phyloP scores from a whole-genome alignment of 768 basidiomycete genomes.

The Amanita muscaria region DNA sequence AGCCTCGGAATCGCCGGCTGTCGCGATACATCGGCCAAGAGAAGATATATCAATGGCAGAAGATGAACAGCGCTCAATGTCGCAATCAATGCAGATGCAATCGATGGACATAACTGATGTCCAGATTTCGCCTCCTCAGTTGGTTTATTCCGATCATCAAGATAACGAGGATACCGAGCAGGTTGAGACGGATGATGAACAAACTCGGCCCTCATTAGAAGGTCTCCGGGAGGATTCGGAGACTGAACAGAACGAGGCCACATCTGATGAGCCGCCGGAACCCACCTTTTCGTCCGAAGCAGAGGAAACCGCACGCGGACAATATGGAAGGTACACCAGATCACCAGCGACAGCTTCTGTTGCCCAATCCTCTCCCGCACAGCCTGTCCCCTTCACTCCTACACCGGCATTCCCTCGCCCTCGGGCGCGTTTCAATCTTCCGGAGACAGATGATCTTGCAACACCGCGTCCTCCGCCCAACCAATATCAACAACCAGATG shows the following conservation, averaged over 20 bases:
- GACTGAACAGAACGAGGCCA: conserved; percentile 12
- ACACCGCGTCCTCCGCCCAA: conserved; percentile 24
- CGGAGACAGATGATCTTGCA: conserved; percentile 33
- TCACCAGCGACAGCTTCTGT: conserved; percentile 29
- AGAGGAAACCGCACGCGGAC: conserved; percentile 29
- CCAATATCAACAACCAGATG: conserved; percentile 13
- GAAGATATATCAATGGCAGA: conserved; percentile 14
- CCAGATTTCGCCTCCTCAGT: conserved; percentile 34
- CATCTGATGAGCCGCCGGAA: conserved; percentile 28
- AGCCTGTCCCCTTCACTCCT: conserved; percentile 54
- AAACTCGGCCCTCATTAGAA: conserved; percentile 12
- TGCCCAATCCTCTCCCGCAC: conserved; percentile 46
- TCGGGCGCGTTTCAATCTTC: conserved; percentile 53
- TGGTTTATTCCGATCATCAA: conserved; percentile 13
- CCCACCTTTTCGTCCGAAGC: conserved; percentile 72
- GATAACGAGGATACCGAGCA: conserved; percentile 6
- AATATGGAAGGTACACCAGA: conserved; percentile 14
- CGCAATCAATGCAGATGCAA: conserved; percentile 26
- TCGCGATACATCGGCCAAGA: conserved; percentile 19
- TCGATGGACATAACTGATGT: conserved; percentile 50
- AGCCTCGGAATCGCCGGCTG: conserved; percentile 38
- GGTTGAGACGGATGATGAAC: conserved; percentile 11
- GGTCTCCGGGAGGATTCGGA: conserved; percentile 8
- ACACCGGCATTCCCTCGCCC: conserved; percentile 57
- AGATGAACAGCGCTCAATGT: conserved; percentile 21